Evolutionary conservation across 495 filamentous ascomycete genomes (phyloP).

Genomic region (Lindgomyces ingoldianus): DNA sequence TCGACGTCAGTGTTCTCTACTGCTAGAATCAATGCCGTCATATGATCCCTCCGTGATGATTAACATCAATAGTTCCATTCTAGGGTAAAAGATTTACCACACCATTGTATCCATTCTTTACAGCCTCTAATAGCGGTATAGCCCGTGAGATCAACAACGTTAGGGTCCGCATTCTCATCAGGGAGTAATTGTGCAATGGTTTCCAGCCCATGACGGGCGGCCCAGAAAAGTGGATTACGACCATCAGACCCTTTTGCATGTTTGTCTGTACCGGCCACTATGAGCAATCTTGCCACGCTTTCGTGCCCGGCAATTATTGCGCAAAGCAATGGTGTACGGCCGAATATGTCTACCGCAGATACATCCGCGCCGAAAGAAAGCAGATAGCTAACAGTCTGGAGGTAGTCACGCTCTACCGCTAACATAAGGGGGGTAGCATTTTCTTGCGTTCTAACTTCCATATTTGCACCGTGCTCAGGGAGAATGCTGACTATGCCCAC

Average conservation of each 20-base stretch:
- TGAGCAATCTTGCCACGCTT: too few species aligned
- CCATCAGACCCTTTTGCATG: too few species aligned
- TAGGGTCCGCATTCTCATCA: too few species aligned
- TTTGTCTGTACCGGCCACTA: too few species aligned
- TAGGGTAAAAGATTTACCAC: neutral
- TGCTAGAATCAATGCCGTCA: neutral
- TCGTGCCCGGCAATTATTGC: too few species aligned
- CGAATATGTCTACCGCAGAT: too few species aligned
- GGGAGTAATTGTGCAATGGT: too few species aligned
- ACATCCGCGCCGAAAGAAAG: too few species aligned
- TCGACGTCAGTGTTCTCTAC: neutral
- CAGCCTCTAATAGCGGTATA: neutral
- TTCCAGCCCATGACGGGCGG: too few species aligned
- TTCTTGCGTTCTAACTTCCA: neutral
- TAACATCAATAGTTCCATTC: neutral
- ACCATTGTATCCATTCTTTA: neutral
- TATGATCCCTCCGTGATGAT: neutral
- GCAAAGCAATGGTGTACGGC: too few species aligned
- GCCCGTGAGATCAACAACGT: too few species aligned
- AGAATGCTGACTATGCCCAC: neutral
- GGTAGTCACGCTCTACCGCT: neutral
- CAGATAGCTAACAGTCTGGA: neutral
- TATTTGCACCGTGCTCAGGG: neutral
- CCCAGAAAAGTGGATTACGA: too few species aligned
- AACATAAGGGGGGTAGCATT: neutral